A percentile compares a stretch with the other conserved stretches of the same genome.
phyloP scores from a whole-genome alignment of 2,329 filamentous ascomycete genomes.

The Fusarium hainanense region DNA sequence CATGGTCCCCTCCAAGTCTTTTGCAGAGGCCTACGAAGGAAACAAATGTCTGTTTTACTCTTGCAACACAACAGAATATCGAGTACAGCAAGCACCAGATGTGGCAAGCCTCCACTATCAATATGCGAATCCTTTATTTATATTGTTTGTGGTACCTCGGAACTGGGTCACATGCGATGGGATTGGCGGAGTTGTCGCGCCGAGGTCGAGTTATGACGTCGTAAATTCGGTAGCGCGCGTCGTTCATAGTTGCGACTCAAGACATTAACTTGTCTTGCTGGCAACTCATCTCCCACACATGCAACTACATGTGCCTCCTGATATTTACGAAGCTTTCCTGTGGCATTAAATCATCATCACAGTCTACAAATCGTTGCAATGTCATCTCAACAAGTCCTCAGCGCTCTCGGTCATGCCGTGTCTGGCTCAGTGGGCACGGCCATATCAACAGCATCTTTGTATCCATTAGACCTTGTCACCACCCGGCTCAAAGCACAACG shows the following conservation, averaged over 20 bases:
- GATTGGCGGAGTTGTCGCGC: conserved; percentile 3
- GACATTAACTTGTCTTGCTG: conserved; percentile 6
- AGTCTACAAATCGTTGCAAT: conserved; percentile 26
- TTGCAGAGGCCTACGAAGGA: background rate
- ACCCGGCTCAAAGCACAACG: conserved; percentile 85
- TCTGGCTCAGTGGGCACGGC: conserved; percentile 83
- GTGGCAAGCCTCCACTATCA: background rate
- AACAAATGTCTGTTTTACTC: background rate
- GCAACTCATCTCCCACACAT: conserved; percentile 14
- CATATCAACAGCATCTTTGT: conserved; percentile 80
- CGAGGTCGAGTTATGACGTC: conserved; percentile 41
- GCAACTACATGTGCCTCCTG: conserved; percentile 11
- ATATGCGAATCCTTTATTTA: background rate
- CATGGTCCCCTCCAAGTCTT: background rate
- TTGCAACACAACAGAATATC: background rate
- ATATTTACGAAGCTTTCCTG: background rate
- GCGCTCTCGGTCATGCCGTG: conserved; percentile 82
- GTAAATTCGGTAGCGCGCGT: conserved; percentile 16
- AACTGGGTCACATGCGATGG: conserved; percentile 35
- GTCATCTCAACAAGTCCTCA: conserved; percentile 60
- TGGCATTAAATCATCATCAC: background rate
- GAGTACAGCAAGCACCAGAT: background rate
- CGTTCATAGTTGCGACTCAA: conserved; percentile 20
- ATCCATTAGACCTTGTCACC: conserved; percentile 84
- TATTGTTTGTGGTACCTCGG: conserved; percentile 16